Conservation (phyloP, 148 eudicot genomes). For the Arbutus unedo region DNA sequence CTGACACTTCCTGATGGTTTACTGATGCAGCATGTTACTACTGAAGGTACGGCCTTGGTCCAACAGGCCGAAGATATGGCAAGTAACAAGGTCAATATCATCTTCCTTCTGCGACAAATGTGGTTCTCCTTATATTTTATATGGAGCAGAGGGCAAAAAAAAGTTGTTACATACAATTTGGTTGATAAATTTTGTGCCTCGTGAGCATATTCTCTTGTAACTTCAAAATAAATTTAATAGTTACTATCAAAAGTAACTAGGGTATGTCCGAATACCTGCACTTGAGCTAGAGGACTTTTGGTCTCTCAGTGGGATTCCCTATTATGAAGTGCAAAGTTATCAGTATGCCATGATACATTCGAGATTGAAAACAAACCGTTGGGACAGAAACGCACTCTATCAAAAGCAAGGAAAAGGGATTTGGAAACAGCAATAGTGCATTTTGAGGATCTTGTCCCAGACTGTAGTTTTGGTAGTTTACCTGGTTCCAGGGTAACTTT, state of each 20-base stretch:
- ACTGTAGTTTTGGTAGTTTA: background rate
- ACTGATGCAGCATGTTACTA: constrained; percentile 53
- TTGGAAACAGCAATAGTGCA: background rate
- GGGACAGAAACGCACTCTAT: background rate
- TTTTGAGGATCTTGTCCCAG: background rate
- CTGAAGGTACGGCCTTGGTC: constrained; percentile 54
- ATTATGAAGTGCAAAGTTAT: background rate
- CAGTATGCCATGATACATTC: background rate
- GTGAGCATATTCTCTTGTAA: background rate
- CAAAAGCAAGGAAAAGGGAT: background rate
- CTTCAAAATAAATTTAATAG: background rate
- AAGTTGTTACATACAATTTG: background rate
- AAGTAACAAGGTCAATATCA: constrained; percentile 43
- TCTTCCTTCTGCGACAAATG: background rate
- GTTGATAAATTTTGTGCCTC: background rate
- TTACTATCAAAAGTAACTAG: background rate
- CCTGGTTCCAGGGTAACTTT: background rate
- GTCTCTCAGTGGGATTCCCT: background rate
- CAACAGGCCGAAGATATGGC: constrained; percentile 77
- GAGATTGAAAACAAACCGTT: background rate
- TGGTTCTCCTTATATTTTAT: background rate
- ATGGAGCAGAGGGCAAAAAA: background rate
- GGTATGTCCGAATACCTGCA: background rate
- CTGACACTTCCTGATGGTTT: constrained; percentile 5
- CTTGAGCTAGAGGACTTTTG: background rate